Percentiles rank a stretch among this genome's conserved stretches.
These are phyloP conservation scores for Cercospora berteroae DNA, from an alignment of 2,329 filamentous ascomycete genomes.

Conservation along the genomic window DNA sequence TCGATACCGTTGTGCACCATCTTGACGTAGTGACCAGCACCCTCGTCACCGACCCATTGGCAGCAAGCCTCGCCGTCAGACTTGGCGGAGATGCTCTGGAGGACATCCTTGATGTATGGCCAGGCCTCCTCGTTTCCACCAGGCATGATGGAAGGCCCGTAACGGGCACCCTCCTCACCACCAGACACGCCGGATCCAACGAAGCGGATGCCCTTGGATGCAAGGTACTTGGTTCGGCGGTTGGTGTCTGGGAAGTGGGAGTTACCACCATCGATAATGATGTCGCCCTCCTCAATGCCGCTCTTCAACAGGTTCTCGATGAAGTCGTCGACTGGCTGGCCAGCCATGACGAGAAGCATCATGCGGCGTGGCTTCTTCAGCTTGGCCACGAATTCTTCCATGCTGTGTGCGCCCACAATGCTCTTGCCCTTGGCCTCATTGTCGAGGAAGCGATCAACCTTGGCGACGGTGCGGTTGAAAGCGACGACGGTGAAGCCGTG, in stretches of 20 bases:
- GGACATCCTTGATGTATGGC: conserved; percentile 98
- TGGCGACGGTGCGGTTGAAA: conserved; percentile 97
- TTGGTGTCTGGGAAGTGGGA: conserved; percentile 99
- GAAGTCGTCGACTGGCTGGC: conserved; percentile 97
- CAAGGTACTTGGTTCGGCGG: conserved; percentile 88
- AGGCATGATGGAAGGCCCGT: conserved; percentile 96
- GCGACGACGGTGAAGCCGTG: conserved; percentile 90
- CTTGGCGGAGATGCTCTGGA: conserved; percentile 97
- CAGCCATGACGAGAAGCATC: conserved; percentile 99
- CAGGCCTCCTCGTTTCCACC: conserved; percentile 98
- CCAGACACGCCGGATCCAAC: conserved; percentile 97
- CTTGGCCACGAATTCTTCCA: conserved; percentile 92
- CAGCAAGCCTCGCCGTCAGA: conserved; percentile 96
- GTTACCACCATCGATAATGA: conserved; percentile 99
- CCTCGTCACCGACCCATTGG: conserved; percentile 99
- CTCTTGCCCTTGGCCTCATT: conserved; percentile 70
- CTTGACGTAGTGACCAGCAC: conserved; percentile 99
- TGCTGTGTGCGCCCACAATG: conserved; percentile 87
- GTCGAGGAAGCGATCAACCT: conserved; percentile 71
- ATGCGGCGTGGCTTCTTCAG: conserved; percentile 95
- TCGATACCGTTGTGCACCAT: conserved; percentile 99
- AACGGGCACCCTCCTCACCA: conserved; percentile 98
- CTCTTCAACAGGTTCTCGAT: conserved; percentile 81
- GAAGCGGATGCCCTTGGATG: conserved; percentile 84
- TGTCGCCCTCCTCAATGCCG: conserved; percentile 80